Percentiles rank a stretch among this genome's conserved stretches.
These are phyloP conservation scores for Kernera saxatilis DNA, from an alignment of 345 rosid species.

Conservation along the genomic window DNA sequence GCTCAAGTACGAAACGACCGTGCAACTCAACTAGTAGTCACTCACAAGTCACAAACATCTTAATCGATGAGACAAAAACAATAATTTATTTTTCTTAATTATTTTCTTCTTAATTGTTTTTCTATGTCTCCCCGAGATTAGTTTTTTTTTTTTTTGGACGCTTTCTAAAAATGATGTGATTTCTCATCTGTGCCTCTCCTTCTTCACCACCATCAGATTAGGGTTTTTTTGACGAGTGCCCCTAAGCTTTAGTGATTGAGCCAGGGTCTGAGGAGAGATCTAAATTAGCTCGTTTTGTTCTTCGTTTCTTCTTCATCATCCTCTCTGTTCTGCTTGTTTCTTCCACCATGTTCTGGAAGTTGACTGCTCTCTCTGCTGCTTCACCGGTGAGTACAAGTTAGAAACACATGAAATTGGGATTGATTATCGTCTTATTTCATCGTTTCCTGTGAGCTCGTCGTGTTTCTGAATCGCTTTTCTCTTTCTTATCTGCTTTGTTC, in stretches of 20 bases:
- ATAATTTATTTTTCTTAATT: not conserved
- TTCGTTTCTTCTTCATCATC: not conserved
- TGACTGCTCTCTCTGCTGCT: conserved; percentile 79
- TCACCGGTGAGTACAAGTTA: conserved; percentile 66
- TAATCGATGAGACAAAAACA: not conserved
- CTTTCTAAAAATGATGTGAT: conserved; percentile 29
- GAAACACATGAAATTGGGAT: conserved; percentile 3
- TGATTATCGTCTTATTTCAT: not conserved
- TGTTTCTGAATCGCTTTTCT: not conserved
- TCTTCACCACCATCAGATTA: conserved; percentile 25
- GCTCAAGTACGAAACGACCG: too few relatives aligned
- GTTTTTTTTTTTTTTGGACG: conserved; percentile 6
- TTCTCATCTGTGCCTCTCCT: conserved; percentile 25
- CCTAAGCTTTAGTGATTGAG: conserved; percentile 15
- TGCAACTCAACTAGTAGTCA: too few relatives aligned
- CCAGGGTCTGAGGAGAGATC: conserved; percentile 37
- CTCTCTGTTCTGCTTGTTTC: not conserved
- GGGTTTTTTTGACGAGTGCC: conserved; percentile 22
- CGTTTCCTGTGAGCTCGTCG: not conserved
- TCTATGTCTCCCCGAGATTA: conserved; percentile 5
- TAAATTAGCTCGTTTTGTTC: conserved; percentile 8
- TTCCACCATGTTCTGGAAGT: conserved; percentile 90
- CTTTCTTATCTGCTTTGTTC: not conserved
- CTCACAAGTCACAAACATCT: not conserved
- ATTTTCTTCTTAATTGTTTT: not conserved